Evolutionary conservation across 202 grass and related monocot genomes (phyloP).

Genomic region (Dendrocalamus latiflorus): DNA sequence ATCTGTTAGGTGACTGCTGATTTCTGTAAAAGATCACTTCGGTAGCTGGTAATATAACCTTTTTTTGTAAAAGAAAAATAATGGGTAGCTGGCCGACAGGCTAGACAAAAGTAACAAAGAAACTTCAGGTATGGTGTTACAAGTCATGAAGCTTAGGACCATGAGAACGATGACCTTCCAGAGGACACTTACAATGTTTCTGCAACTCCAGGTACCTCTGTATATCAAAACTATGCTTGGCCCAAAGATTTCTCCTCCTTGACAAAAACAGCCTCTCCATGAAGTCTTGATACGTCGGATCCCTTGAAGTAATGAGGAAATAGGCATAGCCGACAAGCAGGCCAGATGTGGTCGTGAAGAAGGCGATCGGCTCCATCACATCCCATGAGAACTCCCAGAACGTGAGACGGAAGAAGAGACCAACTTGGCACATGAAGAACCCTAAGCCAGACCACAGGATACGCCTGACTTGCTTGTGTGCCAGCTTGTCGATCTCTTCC

Average conservation of each 20-base stretch:
- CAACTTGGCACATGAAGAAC: conserved; percentile 40
- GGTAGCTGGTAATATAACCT: no score
- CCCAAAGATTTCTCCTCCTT: conserved; percentile 42
- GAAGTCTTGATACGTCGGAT: conserved; percentile 48
- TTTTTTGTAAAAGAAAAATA: not conserved
- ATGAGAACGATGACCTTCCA: conserved; percentile 22
- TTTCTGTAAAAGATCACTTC: not conserved
- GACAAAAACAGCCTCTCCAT: conserved; percentile 56
- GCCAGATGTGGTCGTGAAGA: no score
- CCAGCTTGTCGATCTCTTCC: conserved; percentile 57
- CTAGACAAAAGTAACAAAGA: no score
- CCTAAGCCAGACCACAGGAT: conserved; percentile 59
- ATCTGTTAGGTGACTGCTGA: not conserved
- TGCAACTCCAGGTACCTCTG: conserved; percentile 50
- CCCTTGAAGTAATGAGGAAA: conserved; percentile 58
- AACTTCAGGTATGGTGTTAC: no score
- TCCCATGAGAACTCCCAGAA: conserved; percentile 73
- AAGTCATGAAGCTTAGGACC: no score
- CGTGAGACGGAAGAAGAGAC: conserved; percentile 52
- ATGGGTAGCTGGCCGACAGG: no score
- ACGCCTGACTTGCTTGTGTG: conserved; percentile 54
- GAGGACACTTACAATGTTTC: conserved; percentile 39
- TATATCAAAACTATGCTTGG: conserved; percentile 40
- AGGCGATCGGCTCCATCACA: conserved; percentile 64
- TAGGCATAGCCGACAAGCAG: conserved; percentile 52